A percentile compares a stretch with the other conserved stretches of the same genome.
These are phyloP conservation scores for Dactylellina haptotyla DNA, from an alignment of 2,329 filamentous ascomycete species.

Conservation along the genomic window DNA sequence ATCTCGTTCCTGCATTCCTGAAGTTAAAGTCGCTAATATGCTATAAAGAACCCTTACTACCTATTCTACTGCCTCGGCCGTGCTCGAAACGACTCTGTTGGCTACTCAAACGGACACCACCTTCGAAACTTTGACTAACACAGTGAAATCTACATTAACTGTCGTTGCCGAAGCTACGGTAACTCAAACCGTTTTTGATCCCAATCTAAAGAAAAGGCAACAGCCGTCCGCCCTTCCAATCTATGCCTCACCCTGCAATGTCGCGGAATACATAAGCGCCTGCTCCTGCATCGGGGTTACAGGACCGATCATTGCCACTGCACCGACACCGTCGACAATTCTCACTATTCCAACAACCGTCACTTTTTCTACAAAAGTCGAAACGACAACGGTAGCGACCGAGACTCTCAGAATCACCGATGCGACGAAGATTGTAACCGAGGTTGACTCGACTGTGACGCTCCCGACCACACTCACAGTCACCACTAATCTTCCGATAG, in stretches of 20 bases:
- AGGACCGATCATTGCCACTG: slow-evolving; percentile 12
- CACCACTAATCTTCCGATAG: not conserved
- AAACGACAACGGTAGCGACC: not conserved
- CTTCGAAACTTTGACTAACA: slow-evolving; percentile 18
- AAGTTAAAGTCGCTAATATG: no score
- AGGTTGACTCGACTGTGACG: not conserved
- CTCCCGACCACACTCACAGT: not conserved
- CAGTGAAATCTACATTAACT: not conserved
- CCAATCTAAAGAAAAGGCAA: slow-evolving; percentile 21
- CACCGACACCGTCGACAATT: slow-evolving; percentile 17
- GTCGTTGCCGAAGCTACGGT: not conserved
- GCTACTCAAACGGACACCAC: slow-evolving; percentile 5
- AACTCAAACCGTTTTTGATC: slow-evolving; percentile 1
- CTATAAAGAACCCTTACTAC: not conserved
- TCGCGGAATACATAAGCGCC: slow-evolving; percentile 56
- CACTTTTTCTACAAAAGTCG: slow-evolving; percentile 48
- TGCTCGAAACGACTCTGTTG: not conserved
- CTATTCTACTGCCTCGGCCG: not conserved
- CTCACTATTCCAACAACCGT: slow-evolving; percentile 41
- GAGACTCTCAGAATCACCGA: slow-evolving; percentile 13
- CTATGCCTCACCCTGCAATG: slow-evolving; percentile 58
- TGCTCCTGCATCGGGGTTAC: slow-evolving; percentile 58
- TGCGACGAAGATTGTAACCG: not conserved
- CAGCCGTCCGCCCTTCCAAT: slow-evolving; percentile 40
- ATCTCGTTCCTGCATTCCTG: not conserved